Evolutionary conservation across 73 alveolate species (phyloP), one percentile per base, ranked within the genome.

Genomic region (Stentor coeruleus): DNA sequence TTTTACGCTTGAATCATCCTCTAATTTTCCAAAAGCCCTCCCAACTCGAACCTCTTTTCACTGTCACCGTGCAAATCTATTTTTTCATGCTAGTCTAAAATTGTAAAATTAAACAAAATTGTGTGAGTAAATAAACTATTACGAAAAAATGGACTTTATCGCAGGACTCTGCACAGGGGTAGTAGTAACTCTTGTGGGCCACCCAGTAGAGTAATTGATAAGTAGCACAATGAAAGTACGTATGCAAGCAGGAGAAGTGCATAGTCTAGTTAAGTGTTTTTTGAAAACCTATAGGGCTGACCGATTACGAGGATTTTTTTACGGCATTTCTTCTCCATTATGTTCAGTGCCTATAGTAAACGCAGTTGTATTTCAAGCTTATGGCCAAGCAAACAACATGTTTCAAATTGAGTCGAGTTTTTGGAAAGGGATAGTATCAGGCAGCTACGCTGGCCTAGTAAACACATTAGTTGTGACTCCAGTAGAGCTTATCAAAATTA

Each of bases 281-380:
- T 36, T 80, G 15, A 35, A 58, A 36, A 0, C 60, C 37, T 36
- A 81, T 59, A 38, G 87, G 84, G 76, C 80, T 81, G 85, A 84
- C 2, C 38, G 76, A 35, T 80, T 84, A 3, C 33, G 41, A 58
- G 91, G 91, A 3, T 82, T 85, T 38, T 85, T 58, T 39, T 58
- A 85, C 30, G 91, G 91, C 11, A n/a, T 85, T 28, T 84, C 88
- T 3, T 49, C 84, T 31, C 91, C 91, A 3, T 37, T 85, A n/a
- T 30, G 77, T 1, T 81, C 87, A 35, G 38, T 55, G 3, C 91
- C 91, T 31, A 0, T 85, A 3, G 66, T 76, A 1, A 39, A 85
- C 59, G 84, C 91, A n/a, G 35, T 85, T 33, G 82, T 84, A 59
- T 85, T 85, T 60, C 59, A 73, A 1, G 20, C 81, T 1, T 85